A percentile compares a stretch with the other conserved stretches of the same genome.
Evolutionary conservation across 1,139 yeast genomes (phyloP).

Genomic region (Zygotorulaspora mrakii): DNA sequence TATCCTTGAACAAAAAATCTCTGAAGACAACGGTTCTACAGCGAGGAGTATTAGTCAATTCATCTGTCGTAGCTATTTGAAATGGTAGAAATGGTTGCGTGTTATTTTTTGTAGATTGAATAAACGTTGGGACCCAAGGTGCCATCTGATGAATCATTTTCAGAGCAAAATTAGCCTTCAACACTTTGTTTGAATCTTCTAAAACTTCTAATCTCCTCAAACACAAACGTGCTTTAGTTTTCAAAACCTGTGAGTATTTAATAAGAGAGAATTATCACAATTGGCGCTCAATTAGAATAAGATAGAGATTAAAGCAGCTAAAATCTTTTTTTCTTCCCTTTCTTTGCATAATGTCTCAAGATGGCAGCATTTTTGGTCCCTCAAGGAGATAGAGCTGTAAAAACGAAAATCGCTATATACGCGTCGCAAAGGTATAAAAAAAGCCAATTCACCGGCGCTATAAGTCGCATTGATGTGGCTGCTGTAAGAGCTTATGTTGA

Average conservation of each 20-base stretch:
- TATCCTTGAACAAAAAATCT: constrained; percentile 71
- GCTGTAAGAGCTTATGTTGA: too few relatives aligned
- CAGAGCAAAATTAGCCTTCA: not conserved
- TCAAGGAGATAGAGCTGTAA: not conserved
- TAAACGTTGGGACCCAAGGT: constrained; percentile 65
- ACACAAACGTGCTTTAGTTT: too few relatives aligned
- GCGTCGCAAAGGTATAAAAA: too few relatives aligned
- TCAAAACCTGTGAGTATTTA: too few relatives aligned
- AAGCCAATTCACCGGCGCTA: too few relatives aligned
- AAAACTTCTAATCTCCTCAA: too few relatives aligned
- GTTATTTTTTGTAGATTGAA: constrained; percentile 48
- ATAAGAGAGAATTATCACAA: too few relatives aligned
- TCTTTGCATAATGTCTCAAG: constrained; percentile 4
- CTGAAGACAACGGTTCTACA: constrained; percentile 68
- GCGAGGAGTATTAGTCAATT: constrained; percentile 49
- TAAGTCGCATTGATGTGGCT: too few relatives aligned
- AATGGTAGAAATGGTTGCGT: constrained; percentile 50
- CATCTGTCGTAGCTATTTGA: constrained; percentile 66
- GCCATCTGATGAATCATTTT: constrained; percentile 52
- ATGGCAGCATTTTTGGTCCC: constrained; percentile 1
- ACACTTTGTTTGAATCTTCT: not conserved
- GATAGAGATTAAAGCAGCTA: too few relatives aligned
- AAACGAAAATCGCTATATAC: constrained; percentile 1
- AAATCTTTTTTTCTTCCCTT: constrained; percentile 1
- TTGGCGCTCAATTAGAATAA: too few relatives aligned